These are phyloP conservation scores for Erodium trifolium DNA, from an alignment of 441 rosid species.

Conservation along the genomic window DNA sequence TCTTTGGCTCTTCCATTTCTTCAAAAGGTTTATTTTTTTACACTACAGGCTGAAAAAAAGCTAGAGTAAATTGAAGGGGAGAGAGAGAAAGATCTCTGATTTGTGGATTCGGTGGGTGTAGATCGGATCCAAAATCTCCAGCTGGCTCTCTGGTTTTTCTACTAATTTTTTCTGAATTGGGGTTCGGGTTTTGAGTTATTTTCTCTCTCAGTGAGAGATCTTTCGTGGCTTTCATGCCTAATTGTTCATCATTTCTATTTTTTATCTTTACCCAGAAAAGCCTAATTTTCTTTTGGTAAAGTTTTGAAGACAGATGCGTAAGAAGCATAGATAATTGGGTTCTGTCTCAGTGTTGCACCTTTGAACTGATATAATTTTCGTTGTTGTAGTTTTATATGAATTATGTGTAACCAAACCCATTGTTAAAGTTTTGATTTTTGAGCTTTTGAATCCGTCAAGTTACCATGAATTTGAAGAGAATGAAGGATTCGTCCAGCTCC, in stretches of 20 bases:
- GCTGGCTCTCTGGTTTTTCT: not conserved
- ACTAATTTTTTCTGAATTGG: not conserved
- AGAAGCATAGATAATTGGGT: too few relatives aligned
- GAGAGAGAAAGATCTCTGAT: not conserved
- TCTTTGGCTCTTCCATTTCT: conserved; percentile 20
- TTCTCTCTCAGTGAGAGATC: not conserved
- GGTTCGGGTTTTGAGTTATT: not conserved
- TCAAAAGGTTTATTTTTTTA: not conserved
- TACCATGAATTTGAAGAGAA: conserved; percentile 28
- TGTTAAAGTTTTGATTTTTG: not conserved
- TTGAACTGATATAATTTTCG: too few relatives aligned
- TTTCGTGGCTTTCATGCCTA: not conserved
- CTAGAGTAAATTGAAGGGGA: conserved; percentile 6
- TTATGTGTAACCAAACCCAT: too few relatives aligned
- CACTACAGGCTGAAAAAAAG: not conserved
- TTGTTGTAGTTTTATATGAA: too few relatives aligned
- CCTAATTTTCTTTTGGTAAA: not conserved
- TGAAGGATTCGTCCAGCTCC: conserved; percentile 19
- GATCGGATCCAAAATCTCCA: conserved; percentile 3
- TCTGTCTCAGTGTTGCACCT: too few relatives aligned
- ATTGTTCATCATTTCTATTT: not conserved
- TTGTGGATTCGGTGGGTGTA: not conserved
- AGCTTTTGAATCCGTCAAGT: not conserved
- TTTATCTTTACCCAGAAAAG: not conserved
- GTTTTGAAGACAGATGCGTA: too few relatives aligned